Base-by-base conservation (phyloP, 805 yeast genomes). In the Hyphopichia homilentoma region DNA sequence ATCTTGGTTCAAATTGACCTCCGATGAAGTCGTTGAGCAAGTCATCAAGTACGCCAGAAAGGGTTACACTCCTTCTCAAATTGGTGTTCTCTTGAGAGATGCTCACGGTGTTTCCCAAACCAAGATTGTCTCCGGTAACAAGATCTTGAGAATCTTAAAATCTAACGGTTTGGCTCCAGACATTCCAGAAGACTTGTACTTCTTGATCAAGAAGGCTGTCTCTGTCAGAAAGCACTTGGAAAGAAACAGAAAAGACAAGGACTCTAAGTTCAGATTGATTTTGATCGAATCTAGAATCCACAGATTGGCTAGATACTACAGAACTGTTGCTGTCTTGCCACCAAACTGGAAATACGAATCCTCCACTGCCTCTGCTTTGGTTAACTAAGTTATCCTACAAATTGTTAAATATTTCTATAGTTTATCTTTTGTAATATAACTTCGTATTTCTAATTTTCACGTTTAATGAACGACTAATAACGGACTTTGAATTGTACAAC, bases 271-370 rank as follows among this genome's bases (percentile, higher is more conserved):
- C 95, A 87, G 99, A 84, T 87, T 93, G 68, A 93, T 93, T 93
- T 84, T 93, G 74, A 89, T 93, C 73, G 99, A 93, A 80, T 90
- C 97, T 52, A 89, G 99, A 88, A 93, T 93, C 79, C 99, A 93
- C 95, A 90, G 99, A 84, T 85, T 93, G 70, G 96, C 98, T 59
- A 86, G 99, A 80, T 93, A 93, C 94, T 93, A 93, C 96, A 90
- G 96, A 87, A 86, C 96, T 61, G 96, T 87, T 61, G 79, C 95
- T 65, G 97, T 93, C 62, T 83, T 93, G 68, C 98, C 99, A 61
- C 97, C 99, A 70, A 89, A 84, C 93, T 93, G 99, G 99, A 93
- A 93, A 80, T 93, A 85, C 95, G 99, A 93, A 81, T 90, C 98
- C 57, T 96, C 98, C 68, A 93, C 98, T 67, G 99, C 99, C 68